Conservation (phyloP, 177 flowering plant genomes). For the Vitis hybrid region DNA sequence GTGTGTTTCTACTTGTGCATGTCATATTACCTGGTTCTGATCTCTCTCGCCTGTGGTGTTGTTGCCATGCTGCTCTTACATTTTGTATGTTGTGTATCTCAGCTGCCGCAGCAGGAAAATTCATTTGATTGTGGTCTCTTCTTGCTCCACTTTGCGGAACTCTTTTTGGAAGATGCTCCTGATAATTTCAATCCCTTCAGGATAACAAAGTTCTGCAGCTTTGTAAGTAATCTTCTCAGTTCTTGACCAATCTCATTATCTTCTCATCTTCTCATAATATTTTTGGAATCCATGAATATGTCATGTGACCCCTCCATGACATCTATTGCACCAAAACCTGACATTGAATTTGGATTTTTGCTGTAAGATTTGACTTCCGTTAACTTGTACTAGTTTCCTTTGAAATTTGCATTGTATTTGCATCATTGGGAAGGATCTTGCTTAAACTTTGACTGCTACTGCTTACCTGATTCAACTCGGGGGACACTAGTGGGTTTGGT, state of each 20-base stretch:
- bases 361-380: no score
- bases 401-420: no score
- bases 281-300: background rate
- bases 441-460: no score
- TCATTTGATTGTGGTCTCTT: slow-evolving; percentile 93
- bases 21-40: no score
- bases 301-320: background rate
- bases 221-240: slow-evolving; percentile 57
- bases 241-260: background rate
- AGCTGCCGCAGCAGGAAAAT: slow-evolving; percentile 97
- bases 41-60: background rate
- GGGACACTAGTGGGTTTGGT: no score
- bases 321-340: background rate
- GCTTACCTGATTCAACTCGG: no score
- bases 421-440: no score
- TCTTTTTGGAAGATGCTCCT: slow-evolving; percentile 76
- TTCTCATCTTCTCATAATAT: background rate
- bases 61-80: slow-evolving; percentile 5
- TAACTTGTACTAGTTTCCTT: no score
- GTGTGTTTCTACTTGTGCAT: no score
- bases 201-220: slow-evolving; percentile 48
- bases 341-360: no score
- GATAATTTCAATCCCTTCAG: slow-evolving; percentile 65
- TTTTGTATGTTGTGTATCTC: slow-evolving; percentile 15
- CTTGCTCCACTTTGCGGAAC: slow-evolving; percentile 90